phyloP scores from a whole-genome alignment of 2,329 filamentous ascomycete species.

The Beauveria brongniartii region DNA sequence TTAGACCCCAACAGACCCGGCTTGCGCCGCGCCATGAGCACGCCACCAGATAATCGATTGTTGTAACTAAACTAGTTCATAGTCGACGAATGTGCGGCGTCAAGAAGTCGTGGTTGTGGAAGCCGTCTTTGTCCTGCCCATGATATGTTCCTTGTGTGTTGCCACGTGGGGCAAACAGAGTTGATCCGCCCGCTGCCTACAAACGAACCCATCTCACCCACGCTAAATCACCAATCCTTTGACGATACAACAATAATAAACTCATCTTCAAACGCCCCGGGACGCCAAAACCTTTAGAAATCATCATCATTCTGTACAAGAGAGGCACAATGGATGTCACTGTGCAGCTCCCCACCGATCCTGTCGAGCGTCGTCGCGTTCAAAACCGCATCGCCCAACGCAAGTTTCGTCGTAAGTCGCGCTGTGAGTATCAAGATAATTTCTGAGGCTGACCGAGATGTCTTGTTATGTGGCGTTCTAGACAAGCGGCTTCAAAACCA shows the following conservation, averaged over 20 bases:
- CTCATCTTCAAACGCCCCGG: too few species aligned
- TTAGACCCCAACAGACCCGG: neutral
- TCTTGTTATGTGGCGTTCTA: neutral
- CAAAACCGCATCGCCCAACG: neutral
- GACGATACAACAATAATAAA: neutral
- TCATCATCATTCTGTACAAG: neutral
- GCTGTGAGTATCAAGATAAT: neutral
- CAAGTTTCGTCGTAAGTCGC: constrained; percentile 2
- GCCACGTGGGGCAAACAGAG: neutral
- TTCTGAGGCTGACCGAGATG: neutral
- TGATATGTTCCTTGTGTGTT: neutral
- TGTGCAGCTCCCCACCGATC: neutral
- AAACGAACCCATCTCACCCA: neutral
- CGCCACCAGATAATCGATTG: neutral
- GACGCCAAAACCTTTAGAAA: neutral
- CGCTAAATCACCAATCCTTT: neutral
- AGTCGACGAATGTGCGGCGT: neutral
- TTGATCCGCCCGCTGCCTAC: neutral
- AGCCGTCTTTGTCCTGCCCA: neutral
- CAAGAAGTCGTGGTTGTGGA: neutral
- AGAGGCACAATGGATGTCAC: neutral
- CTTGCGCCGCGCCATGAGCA: neutral
- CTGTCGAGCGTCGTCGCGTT: neutral
- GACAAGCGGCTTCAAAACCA: constrained; percentile 1
- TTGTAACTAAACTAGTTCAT: neutral